Evolutionary conservation across 2,329 filamentous ascomycete species (phyloP), one percentile per base, ranked within the genome.

Genomic region (Sclerotinia borealis): DNA sequence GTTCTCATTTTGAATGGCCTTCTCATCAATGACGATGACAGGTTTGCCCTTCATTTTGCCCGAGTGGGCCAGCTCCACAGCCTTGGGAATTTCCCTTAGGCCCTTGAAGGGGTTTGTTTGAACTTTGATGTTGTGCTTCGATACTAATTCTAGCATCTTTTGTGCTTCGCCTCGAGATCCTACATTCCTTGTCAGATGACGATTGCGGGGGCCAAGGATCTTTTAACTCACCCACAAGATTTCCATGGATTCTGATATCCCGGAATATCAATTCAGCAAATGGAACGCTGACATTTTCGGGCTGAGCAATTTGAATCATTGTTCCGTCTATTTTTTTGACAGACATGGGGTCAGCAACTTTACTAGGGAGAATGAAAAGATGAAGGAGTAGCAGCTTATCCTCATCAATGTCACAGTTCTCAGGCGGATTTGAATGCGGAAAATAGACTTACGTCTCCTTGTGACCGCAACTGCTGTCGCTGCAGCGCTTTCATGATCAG

Each of bases 241-340:
- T 79, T 4, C 82, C 82, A 25, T 77, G 76, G 27, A 85, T 73
- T 49, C 76, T 72, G 29, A 85, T 79, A 68, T 85, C 82, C 8
- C 82, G 75, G 70, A 84, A 82, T 43, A 85, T 75, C 8, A 85
- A 68, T 68, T 85, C 81, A 1, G 69, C 70, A 63, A 77, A 80
- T 47, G 76, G 76, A 4, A 78, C 70, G 27, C 65, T 71, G 7
- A 78, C 73, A 10, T 75, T 73, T 1, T 68, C 71, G 25, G 75
- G 75, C 72, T 85, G 83, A n/a, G 83, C 83, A 54, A 87, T 79
- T 71, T 87, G 83, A 2, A 87, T 76, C 69, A 86, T 76, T 0
- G 76, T 79, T 2, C 83, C 84, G 69, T 61, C 59, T 61, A 41
- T 61, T 61, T 61, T 61, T 61, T 61, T 31, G 25, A 29, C 29